Conservation (phyloP, 768 basidiomycete species). For the Lenzites betulinus region DNA sequence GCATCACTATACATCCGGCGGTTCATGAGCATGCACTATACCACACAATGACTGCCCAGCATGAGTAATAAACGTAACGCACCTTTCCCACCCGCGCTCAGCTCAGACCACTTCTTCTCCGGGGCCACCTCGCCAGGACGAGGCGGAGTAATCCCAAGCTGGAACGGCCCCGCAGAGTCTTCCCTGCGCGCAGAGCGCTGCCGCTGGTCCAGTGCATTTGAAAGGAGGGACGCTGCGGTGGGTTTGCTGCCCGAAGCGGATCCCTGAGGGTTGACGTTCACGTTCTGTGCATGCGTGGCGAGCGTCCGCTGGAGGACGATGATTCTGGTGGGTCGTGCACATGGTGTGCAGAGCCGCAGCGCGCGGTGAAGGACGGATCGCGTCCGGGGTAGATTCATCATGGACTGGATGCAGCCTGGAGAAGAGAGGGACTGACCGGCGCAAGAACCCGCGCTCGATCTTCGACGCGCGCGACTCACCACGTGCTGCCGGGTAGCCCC, state of each 20-base stretch:
- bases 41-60: background rate
- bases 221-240: constrained; percentile 48
- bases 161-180: constrained; percentile 77
- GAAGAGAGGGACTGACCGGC: background rate
- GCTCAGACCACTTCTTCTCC: constrained; percentile 76
- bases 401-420: background rate
- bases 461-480: too few relatives aligned
- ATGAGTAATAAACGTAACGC: constrained; percentile 2
- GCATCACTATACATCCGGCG: constrained; percentile 43
- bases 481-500: too few relatives aligned
- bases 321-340: background rate
- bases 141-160: constrained; percentile 65
- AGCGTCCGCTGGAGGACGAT: constrained; percentile 33
- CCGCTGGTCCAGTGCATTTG: constrained; percentile 65
- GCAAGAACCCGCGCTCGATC: too few relatives aligned
- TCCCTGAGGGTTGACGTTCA: constrained; percentile 3
- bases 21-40: background rate
- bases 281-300: constrained; percentile 42
- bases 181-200: constrained; percentile 43
- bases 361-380: constrained; percentile 5
- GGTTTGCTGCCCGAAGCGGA: constrained; percentile 18
- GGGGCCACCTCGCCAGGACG: constrained; percentile 55
- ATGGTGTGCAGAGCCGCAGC: constrained; percentile 4
- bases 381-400: constrained; percentile 18
- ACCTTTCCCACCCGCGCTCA: constrained; percentile 80